Percentiles rank a stretch among this genome's conserved stretches.
Conservation (phyloP, 495 filamentous ascomycete species). For the Choiromyces venosus region DNA sequence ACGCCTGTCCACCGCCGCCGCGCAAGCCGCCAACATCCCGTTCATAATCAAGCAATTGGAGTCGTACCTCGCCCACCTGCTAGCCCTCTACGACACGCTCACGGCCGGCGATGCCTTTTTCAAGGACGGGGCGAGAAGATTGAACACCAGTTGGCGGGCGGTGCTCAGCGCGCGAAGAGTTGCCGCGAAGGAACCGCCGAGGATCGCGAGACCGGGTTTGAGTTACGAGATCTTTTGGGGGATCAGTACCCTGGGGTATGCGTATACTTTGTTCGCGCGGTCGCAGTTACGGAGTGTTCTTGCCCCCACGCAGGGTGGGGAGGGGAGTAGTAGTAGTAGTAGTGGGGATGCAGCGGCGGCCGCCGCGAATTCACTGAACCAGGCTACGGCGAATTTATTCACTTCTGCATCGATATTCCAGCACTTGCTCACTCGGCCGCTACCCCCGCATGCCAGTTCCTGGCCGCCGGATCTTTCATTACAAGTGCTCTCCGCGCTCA, state of each 20-base stretch:
- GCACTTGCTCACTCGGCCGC: constrained; percentile 52
- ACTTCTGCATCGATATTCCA: constrained; percentile 71
- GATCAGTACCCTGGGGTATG: constrained; percentile 68
- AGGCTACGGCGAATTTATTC: constrained; percentile 71
- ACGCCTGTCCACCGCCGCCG: constrained; percentile 57
- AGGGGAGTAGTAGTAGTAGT: too few species aligned
- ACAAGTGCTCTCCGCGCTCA: constrained; percentile 62
- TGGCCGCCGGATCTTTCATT: constrained; percentile 56
- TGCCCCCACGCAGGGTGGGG: constrained; percentile 11
- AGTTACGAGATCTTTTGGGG: constrained; percentile 78
- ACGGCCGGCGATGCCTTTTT: constrained; percentile 63
- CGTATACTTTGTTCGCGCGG: constrained; percentile 65
- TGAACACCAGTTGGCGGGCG: constrained; percentile 64
- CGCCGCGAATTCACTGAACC: constrained; percentile 62
- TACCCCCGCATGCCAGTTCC: constrained; percentile 15
- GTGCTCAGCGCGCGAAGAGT: constrained; percentile 52
- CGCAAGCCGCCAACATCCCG: constrained; percentile 61
- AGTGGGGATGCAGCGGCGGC: constrained; percentile 59
- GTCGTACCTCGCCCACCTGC: constrained; percentile 72
- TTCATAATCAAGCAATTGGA: constrained; percentile 61
- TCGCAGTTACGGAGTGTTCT: constrained; percentile 47
- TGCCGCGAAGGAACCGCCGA: constrained; percentile 33
- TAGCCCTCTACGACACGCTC: constrained; percentile 42
- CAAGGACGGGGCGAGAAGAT: constrained; percentile 43
- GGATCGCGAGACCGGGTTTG: constrained; percentile 64